Conservation (phyloP, 805 yeast species). For the Zygoascus flipseniorum region DNA sequence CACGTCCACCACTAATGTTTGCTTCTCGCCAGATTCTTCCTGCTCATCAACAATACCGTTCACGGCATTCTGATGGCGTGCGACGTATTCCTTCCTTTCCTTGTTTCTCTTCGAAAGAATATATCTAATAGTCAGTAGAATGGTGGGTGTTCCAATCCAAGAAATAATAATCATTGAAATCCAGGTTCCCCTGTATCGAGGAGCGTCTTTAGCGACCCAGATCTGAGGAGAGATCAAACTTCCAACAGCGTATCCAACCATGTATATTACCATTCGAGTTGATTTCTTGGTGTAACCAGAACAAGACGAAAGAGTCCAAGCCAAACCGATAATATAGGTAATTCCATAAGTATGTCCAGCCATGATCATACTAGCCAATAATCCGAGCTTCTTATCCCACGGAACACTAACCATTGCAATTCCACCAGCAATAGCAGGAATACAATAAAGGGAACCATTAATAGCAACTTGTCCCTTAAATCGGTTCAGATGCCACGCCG, state of each 20-base stretch:
- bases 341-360: slow-evolving; percentile 31
- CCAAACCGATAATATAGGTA: slow-evolving; percentile 17
- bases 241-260: slow-evolving; percentile 42
- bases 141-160: slow-evolving; percentile 34
- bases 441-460: slow-evolving; percentile 16
- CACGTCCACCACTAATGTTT: slow-evolving; percentile 27
- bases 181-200: slow-evolving; percentile 39
- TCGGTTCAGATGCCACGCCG: slow-evolving; percentile 19
- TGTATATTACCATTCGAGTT: slow-evolving; percentile 35
- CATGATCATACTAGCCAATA: slow-evolving; percentile 33
- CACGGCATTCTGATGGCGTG: not conserved
- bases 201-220: slow-evolving; percentile 36
- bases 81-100: slow-evolving; percentile 1
- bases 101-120: slow-evolving; percentile 34
- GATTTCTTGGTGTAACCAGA: slow-evolving; percentile 48
- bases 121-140: slow-evolving; percentile 36
- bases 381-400: slow-evolving; percentile 32
- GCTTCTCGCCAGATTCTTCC: slow-evolving; percentile 1
- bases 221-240: slow-evolving; percentile 47
- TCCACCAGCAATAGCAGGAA: slow-evolving; percentile 36
- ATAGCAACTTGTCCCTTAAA: slow-evolving; percentile 9
- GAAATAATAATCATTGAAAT: slow-evolving; percentile 36
- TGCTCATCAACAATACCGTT: not conserved
- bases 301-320: slow-evolving; percentile 38
- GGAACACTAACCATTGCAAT: slow-evolving; percentile 35